Percentiles rank a stretch among this genome's conserved stretches.
Evolutionary conservation across 2,329 filamentous ascomycete genomes (phyloP).

Genomic region (Xylariaceae sp.): DNA sequence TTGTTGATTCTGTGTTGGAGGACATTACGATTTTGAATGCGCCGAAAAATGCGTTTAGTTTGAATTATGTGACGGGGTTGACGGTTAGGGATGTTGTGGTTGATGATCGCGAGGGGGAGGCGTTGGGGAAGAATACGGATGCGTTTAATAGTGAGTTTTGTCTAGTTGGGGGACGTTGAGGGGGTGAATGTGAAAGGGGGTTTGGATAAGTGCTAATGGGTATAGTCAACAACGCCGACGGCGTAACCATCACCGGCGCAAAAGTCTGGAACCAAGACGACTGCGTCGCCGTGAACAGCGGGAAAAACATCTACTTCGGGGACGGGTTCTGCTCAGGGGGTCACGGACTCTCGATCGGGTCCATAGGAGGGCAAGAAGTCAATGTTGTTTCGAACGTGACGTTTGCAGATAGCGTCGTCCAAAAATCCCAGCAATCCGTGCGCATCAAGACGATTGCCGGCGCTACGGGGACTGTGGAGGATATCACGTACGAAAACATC

Average conservation of each 20-base stretch:
- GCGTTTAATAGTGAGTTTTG: constrained; percentile 40
- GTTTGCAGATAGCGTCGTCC: constrained; percentile 44
- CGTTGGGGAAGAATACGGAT: constrained; percentile 49
- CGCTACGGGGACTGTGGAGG: constrained; percentile 46
- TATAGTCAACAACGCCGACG: constrained; percentile 38
- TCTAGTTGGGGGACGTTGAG: no score
- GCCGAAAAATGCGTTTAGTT: constrained; percentile 42
- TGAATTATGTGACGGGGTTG: constrained; percentile 43
- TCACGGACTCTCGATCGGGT: constrained; percentile 42
- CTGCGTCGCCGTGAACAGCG: constrained; percentile 54
- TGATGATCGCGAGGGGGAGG: constrained; percentile 50
- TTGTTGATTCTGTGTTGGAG: constrained; percentile 40
- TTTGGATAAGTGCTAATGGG: neutral
- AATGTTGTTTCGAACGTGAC: constrained; percentile 51
- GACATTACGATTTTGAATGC: constrained; percentile 45
- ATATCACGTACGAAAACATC: constrained; percentile 49
- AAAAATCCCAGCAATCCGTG: constrained; percentile 50
- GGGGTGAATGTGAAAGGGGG: no score
- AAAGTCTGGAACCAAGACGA: constrained; percentile 55
- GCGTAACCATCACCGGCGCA: constrained; percentile 46
- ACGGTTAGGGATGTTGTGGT: constrained; percentile 28
- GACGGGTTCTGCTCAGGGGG: constrained; percentile 44
- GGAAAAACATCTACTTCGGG: constrained; percentile 39
- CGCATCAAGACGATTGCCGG: constrained; percentile 54
- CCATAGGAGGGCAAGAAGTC: constrained; percentile 17